Evolutionary conservation across 768 basidiomycete species (phyloP).

Genomic region (Solioccasus polychromus): DNA sequence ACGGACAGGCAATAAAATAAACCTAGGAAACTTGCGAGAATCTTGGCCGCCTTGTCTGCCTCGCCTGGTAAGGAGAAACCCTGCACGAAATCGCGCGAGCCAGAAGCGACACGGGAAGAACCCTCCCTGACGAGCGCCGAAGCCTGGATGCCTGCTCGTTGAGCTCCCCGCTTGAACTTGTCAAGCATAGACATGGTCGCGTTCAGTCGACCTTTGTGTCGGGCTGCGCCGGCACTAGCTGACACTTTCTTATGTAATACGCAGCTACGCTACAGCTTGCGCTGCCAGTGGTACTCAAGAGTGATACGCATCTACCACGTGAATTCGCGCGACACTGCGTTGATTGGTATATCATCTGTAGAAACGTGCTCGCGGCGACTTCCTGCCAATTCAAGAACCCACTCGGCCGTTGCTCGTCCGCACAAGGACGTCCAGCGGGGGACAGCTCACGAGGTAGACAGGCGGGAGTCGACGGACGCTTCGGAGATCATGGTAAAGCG

Average conservation of each 20-base stretch:
- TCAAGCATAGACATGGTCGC: conserved; percentile 61
- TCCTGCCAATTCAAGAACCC: conserved; percentile 98
- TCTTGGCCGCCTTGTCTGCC: conserved; percentile 91
- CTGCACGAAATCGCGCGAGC: conserved; percentile 76
- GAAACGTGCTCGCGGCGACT: conserved; percentile 21
- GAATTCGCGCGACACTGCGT: conserved; percentile 65
- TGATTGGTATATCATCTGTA: not conserved
- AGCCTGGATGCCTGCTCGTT: conserved; percentile 80
- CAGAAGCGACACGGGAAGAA: conserved; percentile 65
- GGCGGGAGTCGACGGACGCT: conserved; percentile 58
- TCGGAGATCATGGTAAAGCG: conserved; percentile 54
- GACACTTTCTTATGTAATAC: conserved; percentile 14
- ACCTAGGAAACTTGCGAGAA: conserved; percentile 90
- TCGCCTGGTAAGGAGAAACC: conserved; percentile 90
- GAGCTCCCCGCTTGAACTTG: conserved; percentile 76
- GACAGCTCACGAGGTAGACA: conserved; percentile 71
- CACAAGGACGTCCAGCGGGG: conserved; percentile 85
- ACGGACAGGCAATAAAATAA: conserved; percentile 20
- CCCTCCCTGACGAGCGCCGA: conserved; percentile 69
- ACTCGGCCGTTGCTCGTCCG: conserved; percentile 61
- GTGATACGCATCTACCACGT: conserved; percentile 81
- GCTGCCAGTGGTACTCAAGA: conserved; percentile 82
- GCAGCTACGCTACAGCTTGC: not conserved
- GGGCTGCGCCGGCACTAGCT: not conserved
- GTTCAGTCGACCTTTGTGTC: not conserved